Percentiles rank a stretch among this genome's conserved stretches.
These are phyloP conservation scores for Oryza meridionalis DNA, from an alignment of 176 grass and related monocot genomes.

Conservation along the genomic window DNA sequence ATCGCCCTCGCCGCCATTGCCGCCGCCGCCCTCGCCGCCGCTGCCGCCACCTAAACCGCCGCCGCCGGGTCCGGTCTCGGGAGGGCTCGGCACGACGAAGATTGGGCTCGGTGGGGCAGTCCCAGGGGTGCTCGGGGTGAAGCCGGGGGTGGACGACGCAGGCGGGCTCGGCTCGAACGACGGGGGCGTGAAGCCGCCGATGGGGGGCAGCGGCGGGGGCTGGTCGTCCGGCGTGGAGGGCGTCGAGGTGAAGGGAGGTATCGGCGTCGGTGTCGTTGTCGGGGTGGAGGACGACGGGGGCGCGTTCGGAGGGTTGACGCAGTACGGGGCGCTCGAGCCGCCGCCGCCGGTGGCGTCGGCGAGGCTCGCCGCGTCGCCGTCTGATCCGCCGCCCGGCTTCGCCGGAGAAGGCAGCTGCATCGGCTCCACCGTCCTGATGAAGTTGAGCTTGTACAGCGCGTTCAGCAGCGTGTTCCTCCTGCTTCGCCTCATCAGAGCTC, in stretches of 20 bases:
- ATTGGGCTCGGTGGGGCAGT: conserved; percentile 34
- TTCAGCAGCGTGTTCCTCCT: conserved; percentile 45
- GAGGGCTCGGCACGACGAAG: conserved; percentile 32
- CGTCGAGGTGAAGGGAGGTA: conserved; percentile 33
- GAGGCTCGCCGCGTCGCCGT: conserved; percentile 28
- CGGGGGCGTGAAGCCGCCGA: conserved; percentile 41
- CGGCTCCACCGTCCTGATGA: conserved; percentile 48
- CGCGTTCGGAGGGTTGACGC: conserved; percentile 51
- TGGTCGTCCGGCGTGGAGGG: conserved; percentile 31
- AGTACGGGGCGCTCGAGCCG: conserved; percentile 49
- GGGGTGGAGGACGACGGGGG: conserved; percentile 12
- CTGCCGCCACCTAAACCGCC: no score
- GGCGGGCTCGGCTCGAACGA: conserved; percentile 65
- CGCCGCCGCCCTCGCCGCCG: no score
- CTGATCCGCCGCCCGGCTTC: neutral
- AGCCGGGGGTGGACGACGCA: neutral
- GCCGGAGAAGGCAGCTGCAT: neutral
- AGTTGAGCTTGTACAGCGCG: conserved; percentile 56
- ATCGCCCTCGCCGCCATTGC: conserved; percentile 1
- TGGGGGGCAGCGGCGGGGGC: conserved; percentile 45
- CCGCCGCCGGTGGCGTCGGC: neutral
- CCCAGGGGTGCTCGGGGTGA: conserved; percentile 14
- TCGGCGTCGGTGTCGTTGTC: neutral
- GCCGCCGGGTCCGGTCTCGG: neutral
- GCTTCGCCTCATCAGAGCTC: conserved; percentile 46